Evolutionary conservation across 306 rosid genomes (phyloP), one percentile per base, ranked within the genome.

Genomic region (Geum urbanum): DNA sequence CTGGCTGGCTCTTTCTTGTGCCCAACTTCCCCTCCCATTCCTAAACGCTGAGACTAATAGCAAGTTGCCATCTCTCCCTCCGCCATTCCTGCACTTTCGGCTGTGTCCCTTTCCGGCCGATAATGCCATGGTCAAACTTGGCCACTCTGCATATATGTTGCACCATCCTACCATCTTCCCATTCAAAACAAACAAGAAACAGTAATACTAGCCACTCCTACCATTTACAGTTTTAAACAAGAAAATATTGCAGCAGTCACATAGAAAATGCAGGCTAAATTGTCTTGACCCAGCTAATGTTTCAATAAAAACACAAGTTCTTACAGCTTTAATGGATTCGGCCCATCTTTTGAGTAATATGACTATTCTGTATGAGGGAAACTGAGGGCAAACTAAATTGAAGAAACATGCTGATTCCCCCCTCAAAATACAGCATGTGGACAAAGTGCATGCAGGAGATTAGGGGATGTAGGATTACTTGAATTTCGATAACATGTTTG

Each of bases 21-120:
- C 73, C 53, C 10, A 54, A 59, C 4, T 54, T 69, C 73, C 24
- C 4, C 63, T 22, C 12, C 44, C 50, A 54, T 54, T 44, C 69
- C 74, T 18, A 43, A 50, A 14, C 49, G 39, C 20, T 4, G 6
- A 32, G 13, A 52, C 73, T 58, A 43, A 54, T 72, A 14, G 54
- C 22, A 72, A 61, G 24, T 13, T 40, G 70, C 57, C 59, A 58
- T n/a, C 40, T 74, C 27, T 24, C 27, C 32, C 61, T 50, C 39
- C 0, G 24, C 15, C 35, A 5, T 39, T 47, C 43, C n/a, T n/a
- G 43, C 45, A 52, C 77, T 39, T 53, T 14, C 46, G 3, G 51
- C 71, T 4, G 27, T 1, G 27, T 1, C 50, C 49, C 70, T 50
- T 69, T 61, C 63, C 18, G 18, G 56, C 20, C 16, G 74, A 15